Conservation (phyloP, 164 flowering plant species). For the Magnolia changhungtana region DNA sequence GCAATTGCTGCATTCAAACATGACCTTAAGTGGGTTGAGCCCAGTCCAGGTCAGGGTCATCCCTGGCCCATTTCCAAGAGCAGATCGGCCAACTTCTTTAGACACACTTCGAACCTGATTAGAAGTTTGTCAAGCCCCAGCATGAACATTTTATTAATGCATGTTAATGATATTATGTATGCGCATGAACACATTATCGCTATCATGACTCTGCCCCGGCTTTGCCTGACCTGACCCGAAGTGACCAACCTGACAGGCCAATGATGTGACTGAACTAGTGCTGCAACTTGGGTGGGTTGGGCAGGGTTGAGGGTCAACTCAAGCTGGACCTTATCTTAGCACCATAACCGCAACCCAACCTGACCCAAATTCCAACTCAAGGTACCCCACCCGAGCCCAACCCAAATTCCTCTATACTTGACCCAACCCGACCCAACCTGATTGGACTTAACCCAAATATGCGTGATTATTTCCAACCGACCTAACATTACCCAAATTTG, state of each 20-base stretch:
- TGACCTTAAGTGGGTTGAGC: neutral
- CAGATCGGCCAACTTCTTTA: neutral
- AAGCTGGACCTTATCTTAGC: too few relatives aligned
- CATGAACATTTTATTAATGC: neutral
- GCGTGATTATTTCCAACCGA: too few relatives aligned
- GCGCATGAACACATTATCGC: neutral
- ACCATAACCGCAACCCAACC: too few relatives aligned
- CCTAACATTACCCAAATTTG: too few relatives aligned
- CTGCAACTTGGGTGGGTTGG: too few relatives aligned
- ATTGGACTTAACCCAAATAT: too few relatives aligned
- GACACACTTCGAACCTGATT: neutral
- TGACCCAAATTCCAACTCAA: too few relatives aligned
- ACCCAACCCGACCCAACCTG: too few relatives aligned
- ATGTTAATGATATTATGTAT: neutral
- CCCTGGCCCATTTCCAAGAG: neutral
- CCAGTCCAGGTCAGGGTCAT: too few relatives aligned
- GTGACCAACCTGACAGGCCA: neutral
- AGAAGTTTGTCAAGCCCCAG: neutral
- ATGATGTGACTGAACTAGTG: neutral
- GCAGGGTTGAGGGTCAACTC: too few relatives aligned
- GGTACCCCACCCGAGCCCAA: too few relatives aligned
- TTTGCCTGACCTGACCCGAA: neutral
- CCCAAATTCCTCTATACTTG: too few relatives aligned
- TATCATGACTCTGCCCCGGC: neutral
- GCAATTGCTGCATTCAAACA: neutral